These are phyloP conservation scores for Starmera amethionina DNA, from an alignment of 805 yeast genomes.

Conservation along the genomic window DNA sequence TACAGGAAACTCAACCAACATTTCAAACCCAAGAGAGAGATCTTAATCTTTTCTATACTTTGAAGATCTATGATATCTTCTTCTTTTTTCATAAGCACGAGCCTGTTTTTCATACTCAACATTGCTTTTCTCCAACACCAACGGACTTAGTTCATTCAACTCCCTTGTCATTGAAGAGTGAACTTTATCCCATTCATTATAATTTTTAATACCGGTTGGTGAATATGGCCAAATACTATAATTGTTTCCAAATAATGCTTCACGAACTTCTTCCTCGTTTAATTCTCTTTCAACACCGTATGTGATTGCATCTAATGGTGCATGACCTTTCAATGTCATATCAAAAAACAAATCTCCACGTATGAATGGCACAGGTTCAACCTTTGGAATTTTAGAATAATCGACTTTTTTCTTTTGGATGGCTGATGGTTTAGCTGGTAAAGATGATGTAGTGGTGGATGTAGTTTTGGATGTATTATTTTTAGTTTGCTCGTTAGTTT, in stretches of 20 bases:
- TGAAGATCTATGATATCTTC: too few relatives aligned
- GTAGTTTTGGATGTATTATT: neutral
- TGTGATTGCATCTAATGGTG: constrained; percentile 8
- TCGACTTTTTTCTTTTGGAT: constrained; percentile 1
- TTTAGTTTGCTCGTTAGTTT: constrained; percentile 1
- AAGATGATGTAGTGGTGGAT: neutral
- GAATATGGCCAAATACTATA: neutral
- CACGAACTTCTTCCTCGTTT: neutral
- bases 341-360: constrained; percentile 12
- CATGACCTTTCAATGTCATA: constrained; percentile 12
- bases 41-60: too few relatives aligned
- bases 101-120: too few relatives aligned
- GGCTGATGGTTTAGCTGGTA: neutral
- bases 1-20: too few relatives aligned
- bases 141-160: too few relatives aligned
- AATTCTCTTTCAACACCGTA: neutral
- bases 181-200: neutral
- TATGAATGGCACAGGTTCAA: constrained; percentile 10
- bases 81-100: too few relatives aligned
- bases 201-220: neutral
- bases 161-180: neutral
- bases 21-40: too few relatives aligned
- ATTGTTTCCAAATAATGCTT: neutral
- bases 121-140: too few relatives aligned
- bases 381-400: constrained; percentile 10